These are phyloP conservation scores for Copromyces sp. DNA, from an alignment of 495 filamentous ascomycete genomes.

Conservation along the genomic window DNA sequence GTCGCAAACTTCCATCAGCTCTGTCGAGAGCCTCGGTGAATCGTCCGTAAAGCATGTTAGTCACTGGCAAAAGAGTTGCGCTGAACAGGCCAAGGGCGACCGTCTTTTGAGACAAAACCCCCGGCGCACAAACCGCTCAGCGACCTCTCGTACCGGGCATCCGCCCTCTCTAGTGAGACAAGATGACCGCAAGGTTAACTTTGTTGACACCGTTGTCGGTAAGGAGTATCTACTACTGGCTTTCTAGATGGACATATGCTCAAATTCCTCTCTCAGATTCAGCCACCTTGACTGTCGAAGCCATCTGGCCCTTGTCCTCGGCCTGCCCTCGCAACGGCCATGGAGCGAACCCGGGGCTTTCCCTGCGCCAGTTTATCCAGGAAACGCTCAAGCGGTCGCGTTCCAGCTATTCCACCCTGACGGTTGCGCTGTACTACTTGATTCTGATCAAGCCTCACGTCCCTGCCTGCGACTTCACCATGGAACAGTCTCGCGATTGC, in stretches of 20 bases:
- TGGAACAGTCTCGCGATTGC: conserved; percentile 72
- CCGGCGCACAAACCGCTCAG: conserved; percentile 54
- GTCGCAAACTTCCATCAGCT: conserved; percentile 23
- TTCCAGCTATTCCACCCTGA: conserved; percentile 93
- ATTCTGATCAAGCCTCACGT: conserved; percentile 89
- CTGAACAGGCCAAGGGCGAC: conserved; percentile 26
- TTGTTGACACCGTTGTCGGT: conserved; percentile 98
- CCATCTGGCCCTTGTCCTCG: conserved; percentile 83
- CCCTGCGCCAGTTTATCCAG: conserved; percentile 90
- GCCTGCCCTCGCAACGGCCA: conserved; percentile 46
- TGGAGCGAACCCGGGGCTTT: conserved; percentile 62
- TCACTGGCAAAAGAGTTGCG: conserved; percentile 19
- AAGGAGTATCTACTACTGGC: conserved; percentile 39
- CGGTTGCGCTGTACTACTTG: conserved; percentile 93
- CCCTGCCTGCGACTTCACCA: conserved; percentile 69
- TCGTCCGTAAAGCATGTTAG: conserved; percentile 14
- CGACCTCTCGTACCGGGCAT: conserved; percentile 47
- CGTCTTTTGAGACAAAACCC: conserved; percentile 70
- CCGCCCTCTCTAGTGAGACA: conserved; percentile 82
- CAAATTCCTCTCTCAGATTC: conserved; percentile 58
- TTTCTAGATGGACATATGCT: conserved; percentile 11
- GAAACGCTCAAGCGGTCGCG: conserved; percentile 90
- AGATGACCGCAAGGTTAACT: conserved; percentile 85
- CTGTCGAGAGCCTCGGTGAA: conserved; percentile 19
- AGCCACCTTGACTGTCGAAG: conserved; percentile 93